phyloP scores from a whole-genome alignment of 2,329 filamentous ascomycete genomes.

The Didymella keratinophila region DNA sequence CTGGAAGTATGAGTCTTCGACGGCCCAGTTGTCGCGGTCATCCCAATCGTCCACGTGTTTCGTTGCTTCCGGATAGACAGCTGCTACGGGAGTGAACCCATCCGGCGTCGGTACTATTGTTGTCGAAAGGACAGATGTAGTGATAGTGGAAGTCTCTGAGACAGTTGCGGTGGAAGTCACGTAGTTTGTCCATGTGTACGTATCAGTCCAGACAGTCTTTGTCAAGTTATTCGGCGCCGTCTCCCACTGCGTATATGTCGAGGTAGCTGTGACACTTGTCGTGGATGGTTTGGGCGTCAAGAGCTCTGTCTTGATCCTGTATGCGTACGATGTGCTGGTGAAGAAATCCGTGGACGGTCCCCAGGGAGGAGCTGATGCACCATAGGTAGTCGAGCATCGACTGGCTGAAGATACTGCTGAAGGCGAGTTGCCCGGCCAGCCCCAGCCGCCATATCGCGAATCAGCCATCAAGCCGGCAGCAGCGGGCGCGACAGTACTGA shows the following conservation, averaged over 20 bases:
- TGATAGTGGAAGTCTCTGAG: conserved; percentile 10
- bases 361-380: conserved; percentile 12
- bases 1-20: conserved; percentile 17
- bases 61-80: conserved; percentile 13
- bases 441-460: neutral
- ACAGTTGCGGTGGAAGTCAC: conserved; percentile 7
- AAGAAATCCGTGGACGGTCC: conserved; percentile 14
- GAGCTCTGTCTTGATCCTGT: conserved; percentile 14
- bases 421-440: conserved; percentile 1
- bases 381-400: conserved; percentile 16
- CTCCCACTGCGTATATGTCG: conserved; percentile 13
- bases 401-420: conserved; percentile 10
- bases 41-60: conserved; percentile 15
- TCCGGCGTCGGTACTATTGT: conserved; percentile 6
- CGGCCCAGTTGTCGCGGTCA: conserved; percentile 14
- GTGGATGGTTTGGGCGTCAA: conserved; percentile 18
- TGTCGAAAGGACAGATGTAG: conserved; percentile 8
- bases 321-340: conserved; percentile 18
- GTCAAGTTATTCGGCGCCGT: conserved; percentile 19
- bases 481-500: conserved; percentile 2
- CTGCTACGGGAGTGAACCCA: conserved; percentile 15
- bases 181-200: conserved; percentile 21
- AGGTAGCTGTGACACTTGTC: conserved; percentile 16
- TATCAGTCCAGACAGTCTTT: conserved; percentile 17
- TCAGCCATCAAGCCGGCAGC: conserved; percentile 3